Percentiles rank a stretch among this genome's conserved stretches.
These are phyloP conservation scores for Syzygium grande DNA, from an alignment of 345 rosid species.

Conservation along the genomic window DNA sequence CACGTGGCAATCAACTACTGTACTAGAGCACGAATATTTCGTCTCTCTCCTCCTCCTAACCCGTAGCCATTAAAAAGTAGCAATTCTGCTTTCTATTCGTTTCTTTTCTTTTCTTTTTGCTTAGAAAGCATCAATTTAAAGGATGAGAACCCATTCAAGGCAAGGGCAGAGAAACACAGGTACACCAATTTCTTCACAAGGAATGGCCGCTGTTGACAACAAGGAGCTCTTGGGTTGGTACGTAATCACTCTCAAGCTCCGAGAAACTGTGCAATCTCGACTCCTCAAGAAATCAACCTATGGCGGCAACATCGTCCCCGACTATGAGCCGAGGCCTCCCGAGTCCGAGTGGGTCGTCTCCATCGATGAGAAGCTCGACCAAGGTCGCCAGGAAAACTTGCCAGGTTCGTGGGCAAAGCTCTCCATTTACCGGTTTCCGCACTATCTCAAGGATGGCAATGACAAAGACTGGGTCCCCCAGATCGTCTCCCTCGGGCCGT, in stretches of 20 bases:
- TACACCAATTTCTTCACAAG: neutral
- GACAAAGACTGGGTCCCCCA: conserved; percentile 68
- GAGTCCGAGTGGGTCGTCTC: conserved; percentile 56
- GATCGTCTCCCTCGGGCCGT: conserved; percentile 70
- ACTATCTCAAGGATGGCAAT: conserved; percentile 48
- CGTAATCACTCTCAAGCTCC: neutral
- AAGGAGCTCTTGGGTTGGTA: conserved; percentile 59
- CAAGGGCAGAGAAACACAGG: neutral
- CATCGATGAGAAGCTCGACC: conserved; percentile 43
- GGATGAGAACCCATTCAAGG: neutral
- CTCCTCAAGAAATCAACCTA: conserved; percentile 10
- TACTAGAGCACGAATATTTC: too few relatives aligned
- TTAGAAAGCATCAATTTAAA: neutral
- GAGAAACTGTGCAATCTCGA: conserved; percentile 31
- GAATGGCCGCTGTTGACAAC: conserved; percentile 52
- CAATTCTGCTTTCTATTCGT: too few relatives aligned
- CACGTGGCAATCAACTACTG: too few relatives aligned
- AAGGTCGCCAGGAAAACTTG: conserved; percentile 34
- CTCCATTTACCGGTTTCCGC: conserved; percentile 46
- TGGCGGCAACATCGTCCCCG: too few relatives aligned
- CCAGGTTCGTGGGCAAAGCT: conserved; percentile 45
- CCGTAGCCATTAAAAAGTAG: too few relatives aligned
- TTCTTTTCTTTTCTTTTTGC: neutral
- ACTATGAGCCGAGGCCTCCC: neutral
- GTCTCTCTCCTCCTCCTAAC: too few relatives aligned